Evolutionary conservation across 768 basidiomycete genomes (phyloP), one percentile per base, ranked within the genome.

Genomic region (Russula griseocarnosa): DNA sequence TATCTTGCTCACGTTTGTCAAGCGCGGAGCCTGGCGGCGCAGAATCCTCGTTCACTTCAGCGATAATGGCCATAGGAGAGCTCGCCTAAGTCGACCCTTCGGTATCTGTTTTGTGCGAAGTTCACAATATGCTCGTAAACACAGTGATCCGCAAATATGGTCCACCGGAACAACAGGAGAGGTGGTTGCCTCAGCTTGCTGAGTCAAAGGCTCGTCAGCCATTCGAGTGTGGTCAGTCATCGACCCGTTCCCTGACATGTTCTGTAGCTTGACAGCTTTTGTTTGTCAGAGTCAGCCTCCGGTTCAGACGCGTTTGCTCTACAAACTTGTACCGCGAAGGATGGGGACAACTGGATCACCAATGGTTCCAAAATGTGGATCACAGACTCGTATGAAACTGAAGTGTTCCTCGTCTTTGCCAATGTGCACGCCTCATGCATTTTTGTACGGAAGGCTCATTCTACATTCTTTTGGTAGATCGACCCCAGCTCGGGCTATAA

Each of bases 361-460:
- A 95, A 94, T 69, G 97, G 97, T n/a, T 92, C 92, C 61, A 99
- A 99, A 80, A 95, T 96, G 94, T 97, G 94, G 94, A 97, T 98
- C 64, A 96, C 94, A 28, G 97, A 98, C 76, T 95, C 94, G 0
- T 82, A 85, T 63, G 93, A 95, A 75, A 93, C 93, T 1, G 91
- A 94, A 52, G 81, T 95, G 46, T 91, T 90, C 79, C 86, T 96
- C 69, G 90, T 98, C 55, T 98, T 99, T 66, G 97, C 97, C 57
- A 99, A 92, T 66, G 92, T 94, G 62, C 63, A 83, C 73, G n/a
- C 9, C 20, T 60, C 57, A 38, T 44, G 32, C 32, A 32, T 28
- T 56, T 56, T 34, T 38, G 22, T 5, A 44, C 14, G 7, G 7
- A n/a, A n/a, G n/a, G n/a, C 14, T 20, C 10, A 10, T 46, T 13